Evolutionary conservation across 2,329 filamentous ascomycete species (phyloP).

Genomic region (Hypoxylon sp.): DNA sequence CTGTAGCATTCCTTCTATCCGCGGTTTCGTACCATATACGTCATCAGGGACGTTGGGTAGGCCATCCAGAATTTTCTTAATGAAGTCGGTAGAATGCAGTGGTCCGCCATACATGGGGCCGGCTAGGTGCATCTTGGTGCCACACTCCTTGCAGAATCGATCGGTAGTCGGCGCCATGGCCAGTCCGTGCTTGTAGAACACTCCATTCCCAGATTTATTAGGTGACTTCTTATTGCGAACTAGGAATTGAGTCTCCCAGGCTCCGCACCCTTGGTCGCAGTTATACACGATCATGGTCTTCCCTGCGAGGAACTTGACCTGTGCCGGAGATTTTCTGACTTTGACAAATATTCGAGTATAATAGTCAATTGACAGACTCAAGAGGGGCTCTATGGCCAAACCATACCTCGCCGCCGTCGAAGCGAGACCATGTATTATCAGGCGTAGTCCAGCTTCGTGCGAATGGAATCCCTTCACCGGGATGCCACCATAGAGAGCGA

Average conservation of each 20-base stretch:
- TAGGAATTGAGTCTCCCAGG: conserved; percentile 86
- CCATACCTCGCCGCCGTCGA: conserved; percentile 87
- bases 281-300: conserved; percentile 95
- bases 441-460: conserved; percentile 88
- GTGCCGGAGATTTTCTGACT: conserved; percentile 81
- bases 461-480: conserved; percentile 87
- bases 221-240: conserved; percentile 74
- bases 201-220: conserved; percentile 77
- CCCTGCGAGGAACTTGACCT: conserved; percentile 90
- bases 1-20: conserved; percentile 91
- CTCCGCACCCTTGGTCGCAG: conserved; percentile 91
- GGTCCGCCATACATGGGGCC: conserved; percentile 97
- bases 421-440: conserved; percentile 87
- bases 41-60: conserved; percentile 75
- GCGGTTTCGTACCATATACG: conserved; percentile 81
- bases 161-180: conserved; percentile 77
- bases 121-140: conserved; percentile 84
- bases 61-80: conserved; percentile 80
- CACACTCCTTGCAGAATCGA: conserved; percentile 83
- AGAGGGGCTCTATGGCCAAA: conserved; percentile 86
- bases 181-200: conserved; percentile 83
- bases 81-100: conserved; percentile 86
- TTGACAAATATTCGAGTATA: conserved; percentile 92
- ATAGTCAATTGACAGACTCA: conserved; percentile 96
- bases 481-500: conserved; percentile 90